Percentiles rank a stretch among this genome's conserved stretches.
phyloP scores from a whole-genome alignment of 768 basidiomycete species.

The Termitomyces sp. region DNA sequence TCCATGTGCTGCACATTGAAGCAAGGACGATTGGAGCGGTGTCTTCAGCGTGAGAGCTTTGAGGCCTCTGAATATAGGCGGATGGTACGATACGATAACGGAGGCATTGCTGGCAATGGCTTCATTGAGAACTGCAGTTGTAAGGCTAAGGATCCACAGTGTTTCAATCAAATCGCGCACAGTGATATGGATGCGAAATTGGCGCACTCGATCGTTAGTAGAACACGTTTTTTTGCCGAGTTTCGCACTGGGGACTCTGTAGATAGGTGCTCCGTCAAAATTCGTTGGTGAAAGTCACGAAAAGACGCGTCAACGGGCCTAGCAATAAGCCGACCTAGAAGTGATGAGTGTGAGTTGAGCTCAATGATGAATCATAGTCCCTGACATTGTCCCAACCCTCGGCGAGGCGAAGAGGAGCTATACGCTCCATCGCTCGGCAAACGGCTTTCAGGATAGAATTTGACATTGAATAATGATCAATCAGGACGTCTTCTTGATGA shows the following conservation, averaged over 20 bases:
- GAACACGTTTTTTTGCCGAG: slow-evolving; percentile 40
- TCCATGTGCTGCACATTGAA: slow-evolving; percentile 76
- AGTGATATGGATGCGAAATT: neutral
- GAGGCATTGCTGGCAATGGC: slow-evolving; percentile 56
- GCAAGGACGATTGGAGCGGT: slow-evolving; percentile 74
- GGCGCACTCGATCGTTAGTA: slow-evolving; percentile 69
- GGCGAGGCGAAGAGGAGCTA: slow-evolving; percentile 83
- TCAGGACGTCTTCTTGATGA: neutral
- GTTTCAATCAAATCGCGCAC: neutral
- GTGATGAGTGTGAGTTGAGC: slow-evolving; percentile 8
- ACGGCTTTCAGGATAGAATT: slow-evolving; percentile 44
- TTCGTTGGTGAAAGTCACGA: neutral
- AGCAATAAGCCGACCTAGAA: slow-evolving; percentile 67
- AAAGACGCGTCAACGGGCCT: slow-evolving; percentile 36
- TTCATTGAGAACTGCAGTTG: slow-evolving; percentile 65
- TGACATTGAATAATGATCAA: slow-evolving; percentile 20
- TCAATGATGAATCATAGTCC: slow-evolving; percentile 8
- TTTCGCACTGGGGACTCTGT: slow-evolving; percentile 54
- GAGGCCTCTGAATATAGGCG: slow-evolving; percentile 75
- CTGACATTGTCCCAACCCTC: slow-evolving; percentile 95
- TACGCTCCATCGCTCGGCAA: slow-evolving; percentile 69
- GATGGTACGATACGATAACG: slow-evolving; percentile 80
- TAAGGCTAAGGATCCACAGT: slow-evolving; percentile 45
- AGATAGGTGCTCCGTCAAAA: slow-evolving; percentile 3
- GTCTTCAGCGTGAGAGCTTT: slow-evolving; percentile 72